Evolutionary conservation across 768 basidiomycete species (phyloP), one percentile per base, ranked within the genome.

Genomic region (Rhodotorula sphaerocarpa): DNA sequence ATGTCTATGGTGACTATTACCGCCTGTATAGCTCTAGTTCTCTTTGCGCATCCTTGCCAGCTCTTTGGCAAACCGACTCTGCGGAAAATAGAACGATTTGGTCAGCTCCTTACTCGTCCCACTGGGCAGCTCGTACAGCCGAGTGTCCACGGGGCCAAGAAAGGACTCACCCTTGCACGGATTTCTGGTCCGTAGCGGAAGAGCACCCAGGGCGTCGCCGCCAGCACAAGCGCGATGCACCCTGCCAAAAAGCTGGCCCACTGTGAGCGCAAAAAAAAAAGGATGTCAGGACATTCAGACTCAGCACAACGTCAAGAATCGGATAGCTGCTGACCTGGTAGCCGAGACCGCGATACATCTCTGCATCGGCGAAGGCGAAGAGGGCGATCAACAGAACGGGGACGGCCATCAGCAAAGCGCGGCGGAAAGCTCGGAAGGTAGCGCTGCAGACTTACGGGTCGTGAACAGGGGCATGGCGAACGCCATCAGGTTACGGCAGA

Each of bases 391-490:
- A n/a, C n/a, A n/a, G n/a, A n/a, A n/a, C n/a, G n/a, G n/a, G n/a
- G n/a, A n/a, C n/a, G n/a, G n/a, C n/a, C n/a, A n/a, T n/a, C n/a
- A n/a, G n/a, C n/a, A n/a, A n/a, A n/a, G n/a, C n/a, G n/a, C n/a
- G n/a, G n/a, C n/a, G n/a, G n/a, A n/a, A n/a, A n/a, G n/a, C n/a
- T n/a, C n/a, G n/a, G n/a, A n/a, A n/a, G n/a, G n/a, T n/a, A n/a
- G n/a, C n/a, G n/a, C n/a, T n/a, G n/a, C n/a, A n/a, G n/a, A 16
- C 36, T 39, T 16, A 39, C 36, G 80, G 28, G 78, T 74, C 11
- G 82, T 82, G 74, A 86, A 86, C 10, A 87, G 78, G 0, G 85
- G 82, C 74, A 87, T 86, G 10, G 76, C 77, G n/a, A 78, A 78
- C 1, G 77, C 82, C 1, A 77, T 70, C 25, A 83, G 59, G 39